A percentile compares a stretch with the other conserved stretches of the same genome.
Evolutionary conservation across 495 filamentous ascomycete genomes (phyloP).

Genomic region (Neurospora sp.): DNA sequence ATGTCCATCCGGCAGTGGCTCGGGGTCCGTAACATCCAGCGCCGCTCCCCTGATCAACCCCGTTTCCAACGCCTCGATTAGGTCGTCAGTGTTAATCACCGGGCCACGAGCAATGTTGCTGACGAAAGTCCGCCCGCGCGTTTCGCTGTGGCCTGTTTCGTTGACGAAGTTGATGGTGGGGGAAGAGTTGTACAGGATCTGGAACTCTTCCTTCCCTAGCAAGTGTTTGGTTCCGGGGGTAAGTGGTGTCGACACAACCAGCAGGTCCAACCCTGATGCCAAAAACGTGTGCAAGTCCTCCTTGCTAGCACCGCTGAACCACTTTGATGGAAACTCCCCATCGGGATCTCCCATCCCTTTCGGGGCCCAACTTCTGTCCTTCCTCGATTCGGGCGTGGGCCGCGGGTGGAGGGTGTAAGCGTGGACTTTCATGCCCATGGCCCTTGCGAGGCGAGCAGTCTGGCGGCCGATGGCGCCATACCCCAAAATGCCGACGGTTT

Average conservation of each 20-base stretch:
- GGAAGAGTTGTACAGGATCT: conserved; percentile 35
- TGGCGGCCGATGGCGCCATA: conserved; percentile 58
- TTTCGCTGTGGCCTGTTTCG: not conserved
- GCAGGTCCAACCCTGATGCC: conserved; percentile 51
- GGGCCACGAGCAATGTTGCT: conserved; percentile 64
- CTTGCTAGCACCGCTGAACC: conserved; percentile 60
- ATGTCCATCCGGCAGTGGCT: conserved; percentile 62
- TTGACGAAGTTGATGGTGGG: not conserved
- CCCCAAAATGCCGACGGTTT: conserved; percentile 36
- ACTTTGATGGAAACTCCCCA: conserved; percentile 59
- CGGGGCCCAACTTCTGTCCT: conserved; percentile 59
- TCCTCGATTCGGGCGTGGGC: conserved; percentile 43
- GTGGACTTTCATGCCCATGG: conserved; percentile 71
- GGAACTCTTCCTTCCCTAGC: conserved; percentile 54
- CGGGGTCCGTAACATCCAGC: conserved; percentile 80
- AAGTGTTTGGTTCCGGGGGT: conserved; percentile 59
- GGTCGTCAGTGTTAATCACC: conserved; percentile 57
- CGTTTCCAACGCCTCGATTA: conserved; percentile 52
- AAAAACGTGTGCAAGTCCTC: conserved; percentile 57
- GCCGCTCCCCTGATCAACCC: conserved; percentile 58
- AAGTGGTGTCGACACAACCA: conserved; percentile 65
- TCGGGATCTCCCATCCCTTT: conserved; percentile 69
- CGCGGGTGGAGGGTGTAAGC: conserved; percentile 71
- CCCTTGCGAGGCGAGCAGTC: conserved; percentile 56
- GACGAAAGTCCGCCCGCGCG: conserved; percentile 42